phyloP scores from a whole-genome alignment of 2,329 filamentous ascomycete genomes.

The Pyricularia sp. region DNA sequence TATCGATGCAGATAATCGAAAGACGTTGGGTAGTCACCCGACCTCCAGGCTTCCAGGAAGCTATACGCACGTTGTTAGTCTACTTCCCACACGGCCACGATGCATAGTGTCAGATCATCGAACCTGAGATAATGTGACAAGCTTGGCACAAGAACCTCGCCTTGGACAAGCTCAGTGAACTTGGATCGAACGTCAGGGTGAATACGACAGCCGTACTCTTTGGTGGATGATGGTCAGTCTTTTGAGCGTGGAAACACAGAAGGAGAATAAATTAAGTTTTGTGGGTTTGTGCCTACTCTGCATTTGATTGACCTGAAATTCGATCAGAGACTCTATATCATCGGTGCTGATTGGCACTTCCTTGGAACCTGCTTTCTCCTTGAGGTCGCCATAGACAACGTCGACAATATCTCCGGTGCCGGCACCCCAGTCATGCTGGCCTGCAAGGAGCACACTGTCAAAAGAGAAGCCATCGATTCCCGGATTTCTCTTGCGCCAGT shows the following conservation, averaged over 20 bases:
- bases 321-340: constrained; percentile 67
- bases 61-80: constrained; percentile 24
- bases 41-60: constrained; percentile 84
- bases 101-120: constrained; percentile 6
- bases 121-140: constrained; percentile 64
- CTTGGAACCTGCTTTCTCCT: neutral
- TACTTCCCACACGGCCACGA: neutral
- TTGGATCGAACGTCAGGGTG: constrained; percentile 60
- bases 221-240: neutral
- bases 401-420: constrained; percentile 19
- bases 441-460: constrained; percentile 39
- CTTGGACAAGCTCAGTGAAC: constrained; percentile 54
- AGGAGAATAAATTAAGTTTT: constrained; percentile 7
- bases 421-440: constrained; percentile 35
- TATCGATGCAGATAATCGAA: constrained; percentile 89
- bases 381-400: constrained; percentile 33
- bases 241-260: neutral
- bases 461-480: constrained; percentile 43
- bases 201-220: constrained; percentile 65
- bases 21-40: constrained; percentile 78
- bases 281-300: constrained; percentile 47
- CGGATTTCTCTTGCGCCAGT: constrained; percentile 50
- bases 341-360: constrained; percentile 48
- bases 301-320: constrained; percentile 80
- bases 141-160: constrained; percentile 56